These are phyloP conservation scores for Fusarium fracticaudum DNA, from an alignment of 2,329 filamentous ascomycete species.

Conservation along the genomic window DNA sequence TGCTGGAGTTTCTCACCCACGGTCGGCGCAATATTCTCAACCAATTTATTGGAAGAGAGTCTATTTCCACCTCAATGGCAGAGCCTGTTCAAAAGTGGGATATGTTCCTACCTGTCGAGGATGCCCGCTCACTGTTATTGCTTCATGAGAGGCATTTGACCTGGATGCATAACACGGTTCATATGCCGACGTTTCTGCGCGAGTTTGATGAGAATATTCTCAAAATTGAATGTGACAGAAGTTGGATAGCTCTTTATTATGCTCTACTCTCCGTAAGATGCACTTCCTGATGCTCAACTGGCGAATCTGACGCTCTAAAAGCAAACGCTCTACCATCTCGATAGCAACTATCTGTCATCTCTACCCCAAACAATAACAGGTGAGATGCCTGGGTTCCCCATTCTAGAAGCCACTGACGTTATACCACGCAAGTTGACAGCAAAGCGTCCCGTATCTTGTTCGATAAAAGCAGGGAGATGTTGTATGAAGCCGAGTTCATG, in stretches of 20 bases:
- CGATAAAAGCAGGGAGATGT: neutral
- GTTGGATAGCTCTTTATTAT: neutral
- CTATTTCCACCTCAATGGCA: fast-evolving
- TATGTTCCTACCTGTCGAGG: neutral
- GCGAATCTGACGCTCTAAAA: neutral
- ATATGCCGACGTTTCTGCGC: neutral
- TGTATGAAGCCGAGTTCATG: neutral
- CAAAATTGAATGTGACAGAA: neutral
- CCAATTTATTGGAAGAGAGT: neutral
- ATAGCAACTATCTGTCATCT: neutral
- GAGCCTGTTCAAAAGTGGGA: neutral
- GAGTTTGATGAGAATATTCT: neutral
- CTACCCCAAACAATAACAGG: neutral
- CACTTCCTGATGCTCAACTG: fast-evolving
- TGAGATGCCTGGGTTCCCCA: fast-evolving
- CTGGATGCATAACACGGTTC: neutral
- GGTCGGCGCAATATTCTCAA: neutral
- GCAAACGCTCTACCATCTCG: neutral
- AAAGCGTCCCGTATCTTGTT: neutral
- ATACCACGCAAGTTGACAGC: fast-evolving
- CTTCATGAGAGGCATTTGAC: neutral
- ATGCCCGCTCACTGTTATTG: neutral
- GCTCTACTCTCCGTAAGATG: neutral
- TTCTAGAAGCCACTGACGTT: fast-evolving
- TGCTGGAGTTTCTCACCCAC: neutral